A percentile compares a stretch with the other conserved stretches of the same genome.
Evolutionary conservation across 2,329 filamentous ascomycete genomes (phyloP).

Genomic region (Apiospora hydei): DNA sequence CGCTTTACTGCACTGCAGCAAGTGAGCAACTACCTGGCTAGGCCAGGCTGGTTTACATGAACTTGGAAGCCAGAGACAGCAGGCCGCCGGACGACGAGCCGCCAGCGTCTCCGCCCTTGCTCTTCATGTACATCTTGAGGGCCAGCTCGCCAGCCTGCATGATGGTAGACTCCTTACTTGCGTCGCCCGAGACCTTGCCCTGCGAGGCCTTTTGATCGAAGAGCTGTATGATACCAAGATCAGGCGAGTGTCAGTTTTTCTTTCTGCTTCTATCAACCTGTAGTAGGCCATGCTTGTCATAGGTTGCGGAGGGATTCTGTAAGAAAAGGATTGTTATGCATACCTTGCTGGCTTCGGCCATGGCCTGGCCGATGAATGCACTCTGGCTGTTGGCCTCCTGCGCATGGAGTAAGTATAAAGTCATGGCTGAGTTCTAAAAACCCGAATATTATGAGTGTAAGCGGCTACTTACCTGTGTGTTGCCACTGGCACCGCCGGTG

Average conservation of each 20-base stretch:
- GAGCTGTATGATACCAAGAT: slow-evolving; percentile 48
- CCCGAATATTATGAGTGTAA: no score
- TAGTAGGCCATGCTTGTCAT: background rate
- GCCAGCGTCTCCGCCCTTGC: slow-evolving; percentile 61
- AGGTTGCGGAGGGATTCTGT: background rate
- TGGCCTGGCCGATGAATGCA: slow-evolving; percentile 83
- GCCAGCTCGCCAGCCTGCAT: slow-evolving; percentile 85
- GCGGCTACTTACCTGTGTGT: slow-evolving; percentile 45
- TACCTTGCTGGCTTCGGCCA: slow-evolving; percentile 86
- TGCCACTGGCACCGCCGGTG: slow-evolving; percentile 59
- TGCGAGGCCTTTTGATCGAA: slow-evolving; percentile 65
- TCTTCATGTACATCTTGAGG: slow-evolving; percentile 90
- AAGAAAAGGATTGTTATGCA: slow-evolving; percentile 28
- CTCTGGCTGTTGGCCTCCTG: slow-evolving; percentile 68
- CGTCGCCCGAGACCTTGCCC: slow-evolving; percentile 61
- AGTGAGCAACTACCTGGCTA: background rate
- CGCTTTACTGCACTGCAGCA: background rate
- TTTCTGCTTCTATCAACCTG: background rate
- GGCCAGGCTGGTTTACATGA: slow-evolving; percentile 33
- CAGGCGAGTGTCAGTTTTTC: slow-evolving; percentile 28
- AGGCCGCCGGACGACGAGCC: slow-evolving; percentile 34
- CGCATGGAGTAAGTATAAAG: slow-evolving; percentile 19
- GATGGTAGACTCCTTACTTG: slow-evolving; percentile 82
- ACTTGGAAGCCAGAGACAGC: slow-evolving; percentile 43
- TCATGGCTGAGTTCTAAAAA: no score